These are phyloP conservation scores for Aspergillus sparsus DNA, from an alignment of 495 filamentous ascomycete species.

Conservation along the genomic window DNA sequence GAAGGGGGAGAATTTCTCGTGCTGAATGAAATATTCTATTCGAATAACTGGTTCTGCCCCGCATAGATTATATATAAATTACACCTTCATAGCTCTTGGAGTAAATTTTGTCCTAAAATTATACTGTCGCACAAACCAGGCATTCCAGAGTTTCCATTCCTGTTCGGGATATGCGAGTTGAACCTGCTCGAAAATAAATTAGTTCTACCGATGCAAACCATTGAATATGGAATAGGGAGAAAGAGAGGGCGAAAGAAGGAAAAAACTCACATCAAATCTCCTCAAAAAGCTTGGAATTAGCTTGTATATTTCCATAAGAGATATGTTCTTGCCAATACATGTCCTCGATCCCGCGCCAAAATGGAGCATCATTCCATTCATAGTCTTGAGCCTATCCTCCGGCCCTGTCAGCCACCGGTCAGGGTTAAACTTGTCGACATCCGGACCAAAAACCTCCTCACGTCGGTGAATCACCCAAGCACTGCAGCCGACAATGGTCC, in stretches of 20 bases:
- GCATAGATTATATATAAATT: background rate
- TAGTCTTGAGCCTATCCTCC: conserved; percentile 50
- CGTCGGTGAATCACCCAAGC: conserved; percentile 62
- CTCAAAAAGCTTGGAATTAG: conserved; percentile 70
- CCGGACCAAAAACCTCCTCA: conserved; percentile 58
- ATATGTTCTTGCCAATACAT: conserved; percentile 76
- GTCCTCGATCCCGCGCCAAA: conserved; percentile 65
- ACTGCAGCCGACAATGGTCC: conserved; percentile 61
- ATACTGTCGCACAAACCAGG: conserved; percentile 41
- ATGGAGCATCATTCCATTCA: conserved; percentile 62
- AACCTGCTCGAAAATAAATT: conserved; percentile 7
- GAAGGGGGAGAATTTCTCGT: too few species aligned
- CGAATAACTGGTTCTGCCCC: too few species aligned
- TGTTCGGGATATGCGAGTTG: conserved; percentile 19
- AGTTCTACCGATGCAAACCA: conserved; percentile 56
- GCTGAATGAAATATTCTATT: too few species aligned
- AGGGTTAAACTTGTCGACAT: conserved; percentile 57
- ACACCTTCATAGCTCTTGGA: background rate
- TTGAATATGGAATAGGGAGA: conserved; percentile 41
- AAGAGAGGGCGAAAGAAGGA: conserved; percentile 39
- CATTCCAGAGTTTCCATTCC: conserved; percentile 28
- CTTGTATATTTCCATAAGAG: conserved; percentile 78
- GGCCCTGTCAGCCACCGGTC: conserved; percentile 58
- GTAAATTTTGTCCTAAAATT: conserved; percentile 19
- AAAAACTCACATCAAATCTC: conserved; percentile 57